A percentile compares a stretch with the other conserved stretches of the same genome.
phyloP scores from a whole-genome alignment of 257 asterid species.

The Fraxinus americana region DNA sequence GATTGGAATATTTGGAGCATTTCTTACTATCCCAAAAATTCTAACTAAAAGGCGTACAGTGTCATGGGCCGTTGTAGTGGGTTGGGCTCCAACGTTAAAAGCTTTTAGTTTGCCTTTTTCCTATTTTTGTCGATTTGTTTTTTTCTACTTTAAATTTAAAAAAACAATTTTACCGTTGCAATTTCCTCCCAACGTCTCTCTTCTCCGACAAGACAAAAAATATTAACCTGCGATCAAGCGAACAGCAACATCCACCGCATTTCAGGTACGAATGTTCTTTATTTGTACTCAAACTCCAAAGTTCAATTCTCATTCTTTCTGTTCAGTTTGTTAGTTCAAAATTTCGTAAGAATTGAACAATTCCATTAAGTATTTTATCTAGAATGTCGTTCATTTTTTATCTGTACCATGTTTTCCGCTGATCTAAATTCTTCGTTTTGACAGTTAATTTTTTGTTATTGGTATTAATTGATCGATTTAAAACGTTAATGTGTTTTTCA shows the following conservation, averaged over 20 bases:
- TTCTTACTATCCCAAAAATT: too few species aligned
- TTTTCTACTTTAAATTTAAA: not conserved
- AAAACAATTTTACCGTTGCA: not conserved
- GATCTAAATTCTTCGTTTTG: not conserved
- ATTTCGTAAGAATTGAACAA: not conserved
- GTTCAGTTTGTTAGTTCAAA: not conserved
- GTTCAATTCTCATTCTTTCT: not conserved
- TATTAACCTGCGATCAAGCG: not conserved
- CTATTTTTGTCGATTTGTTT: constrained; percentile 12
- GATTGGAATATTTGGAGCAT: too few species aligned
- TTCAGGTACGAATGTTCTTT: not conserved
- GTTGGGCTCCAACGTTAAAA: not conserved
- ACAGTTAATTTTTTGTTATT: not conserved
- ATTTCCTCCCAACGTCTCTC: not conserved
- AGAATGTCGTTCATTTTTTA: too few species aligned
- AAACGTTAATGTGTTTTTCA: not conserved
- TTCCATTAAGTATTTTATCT: too few species aligned
- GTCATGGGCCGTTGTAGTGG: not conserved
- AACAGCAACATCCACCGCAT: not conserved
- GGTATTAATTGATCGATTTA: not conserved
- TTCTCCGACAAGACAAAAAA: constrained; percentile 4
- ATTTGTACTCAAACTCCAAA: not conserved
- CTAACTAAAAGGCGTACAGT: too few species aligned
- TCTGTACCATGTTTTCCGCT: not conserved
- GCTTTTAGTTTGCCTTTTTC: constrained; percentile 12